phyloP scores from a whole-genome alignment of 2,329 filamentous ascomycete species.

The Botrytis galanthina region DNA sequence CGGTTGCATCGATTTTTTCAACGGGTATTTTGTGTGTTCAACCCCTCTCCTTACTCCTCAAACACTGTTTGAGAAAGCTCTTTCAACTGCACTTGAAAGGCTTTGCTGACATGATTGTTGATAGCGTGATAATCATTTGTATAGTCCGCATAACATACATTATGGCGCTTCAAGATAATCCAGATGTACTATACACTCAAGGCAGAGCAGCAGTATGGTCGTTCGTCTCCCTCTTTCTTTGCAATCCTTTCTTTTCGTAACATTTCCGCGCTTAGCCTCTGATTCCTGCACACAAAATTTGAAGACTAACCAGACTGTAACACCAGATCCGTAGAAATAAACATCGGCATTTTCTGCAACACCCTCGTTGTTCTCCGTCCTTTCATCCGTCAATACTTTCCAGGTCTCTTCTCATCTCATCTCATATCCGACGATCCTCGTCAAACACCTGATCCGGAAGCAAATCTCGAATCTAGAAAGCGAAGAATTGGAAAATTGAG shows the following conservation, averaged over 20 bases:
- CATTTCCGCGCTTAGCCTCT: not conserved
- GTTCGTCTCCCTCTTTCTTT: not conserved
- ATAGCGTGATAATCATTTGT: slow-evolving; percentile 1
- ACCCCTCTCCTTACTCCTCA: not conserved
- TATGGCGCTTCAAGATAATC: not conserved
- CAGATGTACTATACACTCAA: slow-evolving; percentile 4
- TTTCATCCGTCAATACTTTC: not conserved
- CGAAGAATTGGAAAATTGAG: not conserved
- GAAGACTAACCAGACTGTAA: not conserved
- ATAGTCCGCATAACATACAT: slow-evolving; percentile 6
- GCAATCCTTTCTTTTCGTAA: too few species aligned
- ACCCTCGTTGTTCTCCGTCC: not conserved
- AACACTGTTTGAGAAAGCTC: not conserved
- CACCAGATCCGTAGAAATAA: not conserved
- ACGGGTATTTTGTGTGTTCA: slow-evolving; percentile 3
- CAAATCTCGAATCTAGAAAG: not conserved
- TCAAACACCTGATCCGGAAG: not conserved
- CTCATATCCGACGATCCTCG: not conserved
- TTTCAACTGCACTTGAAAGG: not conserved
- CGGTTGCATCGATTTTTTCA: not conserved
- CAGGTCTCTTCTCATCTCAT: not conserved
- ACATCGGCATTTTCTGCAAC: not conserved
- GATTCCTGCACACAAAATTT: not conserved
- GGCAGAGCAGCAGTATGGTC: slow-evolving; percentile 9
- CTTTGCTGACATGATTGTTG: not conserved